Evolutionary conservation across 305 asterid genomes (phyloP).

Genomic region (Fraxinus albicans): DNA sequence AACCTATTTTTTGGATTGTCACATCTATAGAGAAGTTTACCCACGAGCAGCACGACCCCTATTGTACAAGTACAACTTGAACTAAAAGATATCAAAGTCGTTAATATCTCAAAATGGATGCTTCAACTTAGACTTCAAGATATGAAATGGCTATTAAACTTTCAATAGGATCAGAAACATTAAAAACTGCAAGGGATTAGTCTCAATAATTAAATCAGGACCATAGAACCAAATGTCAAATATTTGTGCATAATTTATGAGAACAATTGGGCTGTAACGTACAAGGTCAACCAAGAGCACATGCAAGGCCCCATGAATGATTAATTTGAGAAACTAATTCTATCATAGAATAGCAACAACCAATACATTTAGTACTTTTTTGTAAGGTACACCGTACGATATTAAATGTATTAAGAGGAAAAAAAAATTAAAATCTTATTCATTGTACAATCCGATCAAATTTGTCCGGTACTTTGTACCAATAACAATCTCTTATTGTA

Average conservation of each 20-base stretch:
- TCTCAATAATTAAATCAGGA: not conserved
- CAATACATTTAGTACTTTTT: not conserved
- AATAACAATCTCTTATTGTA: not conserved
- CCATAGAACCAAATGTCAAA: not conserved
- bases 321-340: not conserved
- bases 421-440: not conserved
- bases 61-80: too few relatives aligned
- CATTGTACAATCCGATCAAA: not conserved
- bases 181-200: not conserved
- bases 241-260: not conserved
- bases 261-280: not conserved
- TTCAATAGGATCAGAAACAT: not conserved
- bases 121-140: not conserved
- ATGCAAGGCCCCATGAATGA: not conserved
- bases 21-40: too few relatives aligned
- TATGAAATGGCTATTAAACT: too few relatives aligned
- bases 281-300: not conserved
- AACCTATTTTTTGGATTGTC: too few relatives aligned
- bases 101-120: not conserved
- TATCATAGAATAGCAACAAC: not conserved
- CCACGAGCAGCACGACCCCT: too few relatives aligned
- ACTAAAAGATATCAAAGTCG: not conserved
- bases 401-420: not conserved
- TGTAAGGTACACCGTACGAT: not conserved
- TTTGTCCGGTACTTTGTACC: not conserved